Evolutionary conservation across 345 rosid genomes (phyloP).

Genomic region (Gossypium turneri): DNA sequence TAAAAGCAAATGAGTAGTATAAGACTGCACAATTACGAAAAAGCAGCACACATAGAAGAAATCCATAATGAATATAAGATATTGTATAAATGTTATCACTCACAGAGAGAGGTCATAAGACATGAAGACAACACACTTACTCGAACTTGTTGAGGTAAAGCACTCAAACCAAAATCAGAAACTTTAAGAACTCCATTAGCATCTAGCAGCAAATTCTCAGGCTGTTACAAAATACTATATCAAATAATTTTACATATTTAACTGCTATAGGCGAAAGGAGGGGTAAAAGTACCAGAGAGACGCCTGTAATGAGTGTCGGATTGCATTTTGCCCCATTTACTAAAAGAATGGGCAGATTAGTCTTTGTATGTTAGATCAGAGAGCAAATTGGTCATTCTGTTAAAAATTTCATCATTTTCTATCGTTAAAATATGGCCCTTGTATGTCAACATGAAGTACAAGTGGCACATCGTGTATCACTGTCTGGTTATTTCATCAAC

Average conservation of each 20-base stretch:
- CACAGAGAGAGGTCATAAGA: background rate
- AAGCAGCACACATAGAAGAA: background rate
- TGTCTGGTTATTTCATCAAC: too few relatives aligned
- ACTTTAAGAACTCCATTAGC: constrained; percentile 79
- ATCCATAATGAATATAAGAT: constrained; percentile 4
- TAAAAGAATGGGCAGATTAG: too few relatives aligned
- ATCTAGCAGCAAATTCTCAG: constrained; percentile 93
- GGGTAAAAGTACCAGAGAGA: too few relatives aligned
- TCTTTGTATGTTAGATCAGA: too few relatives aligned
- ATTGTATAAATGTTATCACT: background rate
- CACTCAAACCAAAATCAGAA: constrained; percentile 98
- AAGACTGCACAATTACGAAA: background rate
- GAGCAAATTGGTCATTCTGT: too few relatives aligned
- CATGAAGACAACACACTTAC: constrained; percentile 42
- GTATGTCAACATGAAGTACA: too few relatives aligned
- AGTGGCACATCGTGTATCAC: too few relatives aligned
- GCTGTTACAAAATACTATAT: constrained; percentile 38
- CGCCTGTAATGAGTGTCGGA: too few relatives aligned
- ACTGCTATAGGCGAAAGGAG: background rate
- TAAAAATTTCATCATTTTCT: too few relatives aligned
- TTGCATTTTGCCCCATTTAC: too few relatives aligned
- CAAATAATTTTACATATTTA: constrained; percentile 5
- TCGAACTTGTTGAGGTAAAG: constrained; percentile 97
- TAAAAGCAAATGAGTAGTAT: background rate
- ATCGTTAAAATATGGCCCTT: too few relatives aligned